Conservation (phyloP, 495 filamentous ascomycete genomes). For the Neurospora pannonica region DNA sequence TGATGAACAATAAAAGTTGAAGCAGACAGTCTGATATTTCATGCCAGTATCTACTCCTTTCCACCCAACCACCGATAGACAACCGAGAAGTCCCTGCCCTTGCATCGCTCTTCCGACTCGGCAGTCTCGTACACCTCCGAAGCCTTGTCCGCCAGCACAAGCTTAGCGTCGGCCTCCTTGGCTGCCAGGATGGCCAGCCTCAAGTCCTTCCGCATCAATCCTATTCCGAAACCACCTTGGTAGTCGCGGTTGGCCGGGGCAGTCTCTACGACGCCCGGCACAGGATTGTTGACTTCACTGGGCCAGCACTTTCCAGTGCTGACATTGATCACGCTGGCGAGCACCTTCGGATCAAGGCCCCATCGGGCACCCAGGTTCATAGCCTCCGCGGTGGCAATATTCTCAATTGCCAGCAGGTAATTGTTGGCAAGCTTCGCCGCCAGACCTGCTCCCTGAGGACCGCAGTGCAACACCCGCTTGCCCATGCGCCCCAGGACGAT, state of each 20-base stretch:
- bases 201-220: slow-evolving; percentile 79
- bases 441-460: slow-evolving; percentile 68
- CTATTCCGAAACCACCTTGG: slow-evolving; percentile 71
- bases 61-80: slow-evolving; percentile 66
- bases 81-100: slow-evolving; percentile 75
- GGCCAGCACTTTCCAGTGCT: slow-evolving; percentile 88
- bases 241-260: slow-evolving; percentile 69
- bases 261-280: slow-evolving; percentile 68
- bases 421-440: slow-evolving; percentile 89
- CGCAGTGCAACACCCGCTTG: slow-evolving; percentile 69
- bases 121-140: slow-evolving; percentile 57
- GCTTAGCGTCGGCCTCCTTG: slow-evolving; percentile 51
- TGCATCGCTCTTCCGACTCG: slow-evolving; percentile 49
- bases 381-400: slow-evolving; percentile 84
- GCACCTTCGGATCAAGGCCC: slow-evolving; percentile 70
- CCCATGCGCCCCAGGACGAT: slow-evolving; percentile 70
- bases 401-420: slow-evolving; percentile 83
- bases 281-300: slow-evolving; percentile 85
- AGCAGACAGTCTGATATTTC: neutral
- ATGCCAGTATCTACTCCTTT: slow-evolving; percentile 24
- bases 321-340: slow-evolving; percentile 74
- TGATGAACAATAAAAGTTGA: neutral
- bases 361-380: slow-evolving; percentile 84
- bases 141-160: slow-evolving; percentile 57
- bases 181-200: slow-evolving; percentile 66